A percentile compares a stretch with the other conserved stretches of the same genome.
phyloP scores from a whole-genome alignment of 2,329 filamentous ascomycete genomes.

The Colletotrichum siamense region DNA sequence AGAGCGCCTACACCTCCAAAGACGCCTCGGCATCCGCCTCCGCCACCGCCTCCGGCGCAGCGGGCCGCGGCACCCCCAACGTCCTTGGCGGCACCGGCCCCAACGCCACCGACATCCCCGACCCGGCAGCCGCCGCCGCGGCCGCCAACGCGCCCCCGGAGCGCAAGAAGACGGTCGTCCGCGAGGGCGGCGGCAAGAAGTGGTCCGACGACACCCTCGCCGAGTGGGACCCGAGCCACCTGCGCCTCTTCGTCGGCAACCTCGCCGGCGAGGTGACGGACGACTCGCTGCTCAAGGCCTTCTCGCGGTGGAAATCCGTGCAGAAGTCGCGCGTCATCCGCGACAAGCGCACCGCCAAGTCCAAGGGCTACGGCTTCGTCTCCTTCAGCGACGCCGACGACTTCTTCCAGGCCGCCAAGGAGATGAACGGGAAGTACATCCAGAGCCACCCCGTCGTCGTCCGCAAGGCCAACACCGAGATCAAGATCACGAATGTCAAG shows the following conservation, averaged over 20 bases:
- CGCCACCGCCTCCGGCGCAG: slow-evolving; percentile 24
- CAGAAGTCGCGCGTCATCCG: slow-evolving; percentile 93
- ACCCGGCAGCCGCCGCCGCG: slow-evolving; percentile 44
- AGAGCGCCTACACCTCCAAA: slow-evolving; percentile 73
- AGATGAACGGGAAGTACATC: slow-evolving; percentile 99
- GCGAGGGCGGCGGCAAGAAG: slow-evolving; percentile 86
- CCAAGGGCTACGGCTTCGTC: slow-evolving; percentile 95
- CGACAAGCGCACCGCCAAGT: slow-evolving; percentile 96
- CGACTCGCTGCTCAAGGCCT: slow-evolving; percentile 93
- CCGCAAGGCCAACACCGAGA: slow-evolving; percentile 88
- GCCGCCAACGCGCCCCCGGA: slow-evolving; percentile 55
- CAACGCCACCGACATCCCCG: slow-evolving; percentile 28
- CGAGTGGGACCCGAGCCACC: slow-evolving; percentile 95
- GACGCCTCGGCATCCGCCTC: neutral
- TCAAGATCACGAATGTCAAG: slow-evolving; percentile 76
- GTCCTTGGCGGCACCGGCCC: slow-evolving; percentile 29
- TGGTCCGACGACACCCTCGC: slow-evolving; percentile 90
- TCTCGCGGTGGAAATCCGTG: slow-evolving; percentile 84
- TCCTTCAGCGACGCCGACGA: slow-evolving; percentile 95
- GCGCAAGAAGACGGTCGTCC: slow-evolving; percentile 85
- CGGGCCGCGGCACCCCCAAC: slow-evolving; percentile 31
- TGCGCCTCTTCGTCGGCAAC: slow-evolving; percentile 95
- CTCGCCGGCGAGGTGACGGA: slow-evolving; percentile 97
- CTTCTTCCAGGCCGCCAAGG: slow-evolving; percentile 93
- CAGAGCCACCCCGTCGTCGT: slow-evolving; percentile 93